These are phyloP conservation scores for Cenococcum geophilum DNA, from an alignment of 495 filamentous ascomycete genomes.

Conservation along the genomic window DNA sequence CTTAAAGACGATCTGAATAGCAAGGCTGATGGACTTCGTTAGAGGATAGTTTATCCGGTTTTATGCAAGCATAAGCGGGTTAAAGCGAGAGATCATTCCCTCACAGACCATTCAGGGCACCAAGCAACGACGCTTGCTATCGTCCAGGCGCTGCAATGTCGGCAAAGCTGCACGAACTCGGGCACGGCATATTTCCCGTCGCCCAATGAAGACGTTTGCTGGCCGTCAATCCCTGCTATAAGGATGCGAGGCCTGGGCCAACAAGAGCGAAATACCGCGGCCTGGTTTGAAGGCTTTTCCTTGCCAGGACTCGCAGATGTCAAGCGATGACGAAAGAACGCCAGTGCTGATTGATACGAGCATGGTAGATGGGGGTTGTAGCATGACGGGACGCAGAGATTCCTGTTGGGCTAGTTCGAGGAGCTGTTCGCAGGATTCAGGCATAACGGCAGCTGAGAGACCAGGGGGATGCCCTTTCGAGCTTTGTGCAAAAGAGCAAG, in stretches of 20 bases:
- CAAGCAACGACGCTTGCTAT: slow-evolving; percentile 12
- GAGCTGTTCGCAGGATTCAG: background rate
- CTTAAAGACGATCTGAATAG: background rate
- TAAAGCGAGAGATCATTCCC: slow-evolving; percentile 20
- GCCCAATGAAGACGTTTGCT: slow-evolving; percentile 16
- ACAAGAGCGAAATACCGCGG: slow-evolving; percentile 10
- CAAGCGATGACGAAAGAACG: slow-evolving; percentile 27
- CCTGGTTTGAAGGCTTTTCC: slow-evolving; percentile 16
- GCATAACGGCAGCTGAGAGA: background rate
- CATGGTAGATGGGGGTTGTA: slow-evolving; percentile 11
- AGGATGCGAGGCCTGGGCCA: slow-evolving; percentile 17
- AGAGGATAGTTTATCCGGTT: slow-evolving; percentile 13
- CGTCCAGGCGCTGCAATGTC: slow-evolving; percentile 22
- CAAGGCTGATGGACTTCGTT: slow-evolving; percentile 12
- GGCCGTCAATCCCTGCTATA: background rate
- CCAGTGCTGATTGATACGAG: slow-evolving; percentile 12
- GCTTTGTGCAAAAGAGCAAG: background rate
- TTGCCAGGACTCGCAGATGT: slow-evolving; percentile 8
- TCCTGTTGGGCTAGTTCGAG: background rate
- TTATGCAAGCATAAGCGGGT: slow-evolving; percentile 20
- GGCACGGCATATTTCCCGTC: slow-evolving; percentile 24
- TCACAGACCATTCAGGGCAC: slow-evolving; percentile 20
- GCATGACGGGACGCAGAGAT: background rate
- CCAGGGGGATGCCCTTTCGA: slow-evolving; percentile 2
- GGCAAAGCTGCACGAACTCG: slow-evolving; percentile 29